Percentiles rank a stretch among this genome's conserved stretches.
Conservation (phyloP, 495 filamentous ascomycete species). For the Oleoguttula mirabilis region DNA sequence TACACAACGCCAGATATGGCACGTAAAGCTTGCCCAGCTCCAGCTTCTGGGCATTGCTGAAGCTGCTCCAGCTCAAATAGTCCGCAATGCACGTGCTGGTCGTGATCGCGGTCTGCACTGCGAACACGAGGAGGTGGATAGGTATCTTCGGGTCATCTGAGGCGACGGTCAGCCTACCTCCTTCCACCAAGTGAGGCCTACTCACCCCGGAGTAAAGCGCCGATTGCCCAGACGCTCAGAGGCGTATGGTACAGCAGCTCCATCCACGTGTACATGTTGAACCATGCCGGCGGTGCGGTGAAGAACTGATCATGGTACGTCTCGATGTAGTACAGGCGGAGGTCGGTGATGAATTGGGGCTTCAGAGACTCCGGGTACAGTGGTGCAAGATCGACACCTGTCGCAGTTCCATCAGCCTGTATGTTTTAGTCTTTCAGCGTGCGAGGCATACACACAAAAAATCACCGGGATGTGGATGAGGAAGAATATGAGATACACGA, state of each 20-base stretch:
- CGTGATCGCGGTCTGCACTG: constrained; percentile 56
- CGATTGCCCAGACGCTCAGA: constrained; percentile 51
- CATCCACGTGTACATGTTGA: constrained; percentile 52
- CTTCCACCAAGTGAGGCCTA: not conserved
- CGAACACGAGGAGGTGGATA: constrained; percentile 58
- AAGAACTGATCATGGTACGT: constrained; percentile 74
- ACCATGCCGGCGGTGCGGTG: constrained; percentile 55
- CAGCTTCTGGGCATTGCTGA: constrained; percentile 35
- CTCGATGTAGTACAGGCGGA: constrained; percentile 67
- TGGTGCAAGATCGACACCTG: constrained; percentile 31
- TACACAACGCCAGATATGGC: constrained; percentile 62
- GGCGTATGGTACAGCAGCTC: constrained; percentile 61
- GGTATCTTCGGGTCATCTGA: constrained; percentile 47
- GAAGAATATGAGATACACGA: constrained; percentile 61
- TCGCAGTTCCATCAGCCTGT: not conserved
- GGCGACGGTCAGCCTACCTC: not conserved
- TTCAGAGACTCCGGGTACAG: constrained; percentile 48
- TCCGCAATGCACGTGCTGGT: constrained; percentile 57
- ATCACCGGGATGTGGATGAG: constrained; percentile 54
- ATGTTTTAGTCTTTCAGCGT: not conserved
- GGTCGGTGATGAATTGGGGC: constrained; percentile 34
- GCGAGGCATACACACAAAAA: constrained; percentile 41
- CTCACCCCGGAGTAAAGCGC: constrained; percentile 42
- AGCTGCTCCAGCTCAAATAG: constrained; percentile 32
- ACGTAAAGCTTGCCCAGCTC: constrained; percentile 53